These are phyloP conservation scores for Eudorina sp. DNA, from an alignment of 139 green algal species.

Conservation along the genomic window DNA sequence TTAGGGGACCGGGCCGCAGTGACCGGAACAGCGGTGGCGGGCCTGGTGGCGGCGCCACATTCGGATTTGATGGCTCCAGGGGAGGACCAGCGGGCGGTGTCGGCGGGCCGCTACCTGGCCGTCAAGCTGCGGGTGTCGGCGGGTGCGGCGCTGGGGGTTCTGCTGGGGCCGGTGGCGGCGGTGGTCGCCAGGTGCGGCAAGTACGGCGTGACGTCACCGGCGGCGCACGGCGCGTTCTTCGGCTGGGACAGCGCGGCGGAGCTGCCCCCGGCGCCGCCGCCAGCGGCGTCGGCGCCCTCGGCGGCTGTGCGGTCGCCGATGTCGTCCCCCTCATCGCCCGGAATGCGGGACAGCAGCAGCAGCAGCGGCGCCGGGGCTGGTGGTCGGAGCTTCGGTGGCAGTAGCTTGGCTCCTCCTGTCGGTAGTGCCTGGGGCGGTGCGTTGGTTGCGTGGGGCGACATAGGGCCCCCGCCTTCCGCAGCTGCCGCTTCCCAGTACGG, in stretches of 20 bases:
- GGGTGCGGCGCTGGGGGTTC: not conserved
- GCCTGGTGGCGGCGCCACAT: not conserved
- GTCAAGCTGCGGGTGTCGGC: conserved; percentile 5
- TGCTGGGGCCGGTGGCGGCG: not conserved
- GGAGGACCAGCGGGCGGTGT: not conserved
- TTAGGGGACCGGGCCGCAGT: not conserved
- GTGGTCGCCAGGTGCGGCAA: conserved; percentile 22
- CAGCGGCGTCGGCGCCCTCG: not conserved
- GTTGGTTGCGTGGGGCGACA: no score
- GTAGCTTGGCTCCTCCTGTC: no score
- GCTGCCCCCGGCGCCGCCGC: not conserved
- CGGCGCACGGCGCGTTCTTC: conserved; percentile 10
- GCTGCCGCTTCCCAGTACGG: no score
- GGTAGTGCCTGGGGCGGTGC: no score
- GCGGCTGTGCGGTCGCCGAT: not conserved
- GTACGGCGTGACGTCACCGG: conserved; percentile 5
- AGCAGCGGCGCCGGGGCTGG: not conserved
- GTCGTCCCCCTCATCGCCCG: not conserved
- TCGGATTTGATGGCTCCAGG: no score
- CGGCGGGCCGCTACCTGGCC: not conserved
- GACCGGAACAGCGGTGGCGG: not conserved
- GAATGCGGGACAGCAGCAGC: not conserved
- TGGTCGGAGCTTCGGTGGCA: not conserved
- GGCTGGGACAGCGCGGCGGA: conserved; percentile 7
- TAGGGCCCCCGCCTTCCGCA: no score